Evolutionary conservation across 2,329 filamentous ascomycete species (phyloP).

Genomic region (Neofusicoccum kwambonambiense): DNA sequence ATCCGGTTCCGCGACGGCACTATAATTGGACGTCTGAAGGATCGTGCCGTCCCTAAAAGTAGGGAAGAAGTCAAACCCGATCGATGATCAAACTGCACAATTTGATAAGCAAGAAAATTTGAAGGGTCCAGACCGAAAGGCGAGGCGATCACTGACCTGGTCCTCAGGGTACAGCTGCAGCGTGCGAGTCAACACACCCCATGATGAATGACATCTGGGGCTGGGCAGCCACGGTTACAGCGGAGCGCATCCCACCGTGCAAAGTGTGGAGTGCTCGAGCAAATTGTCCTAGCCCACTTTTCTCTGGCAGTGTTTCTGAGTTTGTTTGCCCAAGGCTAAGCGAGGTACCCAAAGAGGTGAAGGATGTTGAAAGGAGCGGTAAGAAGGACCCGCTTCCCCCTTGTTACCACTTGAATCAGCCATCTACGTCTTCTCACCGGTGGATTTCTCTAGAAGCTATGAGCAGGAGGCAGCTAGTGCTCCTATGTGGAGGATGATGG

Average conservation of each 20-base stretch:
- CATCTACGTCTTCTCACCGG: slow-evolving; percentile 15
- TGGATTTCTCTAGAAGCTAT: slow-evolving; percentile 5
- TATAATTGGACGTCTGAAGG: background rate
- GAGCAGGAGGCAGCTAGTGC: background rate
- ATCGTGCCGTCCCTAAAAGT: background rate
- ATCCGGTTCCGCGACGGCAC: background rate
- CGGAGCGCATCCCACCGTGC: background rate
- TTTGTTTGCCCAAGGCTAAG: background rate
- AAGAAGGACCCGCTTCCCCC: slow-evolving; percentile 1
- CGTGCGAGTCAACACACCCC: background rate
- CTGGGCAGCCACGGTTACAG: background rate
- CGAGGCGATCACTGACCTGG: slow-evolving; percentile 4
- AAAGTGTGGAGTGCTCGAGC: background rate
- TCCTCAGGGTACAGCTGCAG: background rate
- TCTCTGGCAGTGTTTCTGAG: background rate
- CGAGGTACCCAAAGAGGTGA: background rate
- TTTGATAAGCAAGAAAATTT: background rate
- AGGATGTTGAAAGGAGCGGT: slow-evolving; percentile 13
- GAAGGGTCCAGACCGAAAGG: slow-evolving; percentile 1
- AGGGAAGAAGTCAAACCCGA: background rate
- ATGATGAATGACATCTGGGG: background rate
- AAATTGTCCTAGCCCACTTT: background rate
- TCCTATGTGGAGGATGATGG: background rate
- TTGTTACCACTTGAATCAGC: slow-evolving; percentile 5
- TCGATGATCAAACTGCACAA: slow-evolving; percentile 1